A percentile compares a stretch with the other conserved stretches of the same genome.
Evolutionary conservation across 345 rosid species (phyloP).

Genomic region (Hibiscus trionum): DNA sequence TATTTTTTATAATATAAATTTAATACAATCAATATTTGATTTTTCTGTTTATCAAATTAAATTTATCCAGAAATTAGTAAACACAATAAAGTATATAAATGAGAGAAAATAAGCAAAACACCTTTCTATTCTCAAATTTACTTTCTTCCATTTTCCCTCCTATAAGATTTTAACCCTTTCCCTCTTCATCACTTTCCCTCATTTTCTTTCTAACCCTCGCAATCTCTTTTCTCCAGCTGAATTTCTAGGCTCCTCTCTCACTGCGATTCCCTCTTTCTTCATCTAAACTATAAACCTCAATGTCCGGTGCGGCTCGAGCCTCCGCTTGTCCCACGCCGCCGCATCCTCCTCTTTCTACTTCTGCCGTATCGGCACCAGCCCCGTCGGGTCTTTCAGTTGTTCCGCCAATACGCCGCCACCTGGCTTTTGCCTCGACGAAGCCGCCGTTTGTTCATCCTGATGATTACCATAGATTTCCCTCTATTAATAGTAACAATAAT

Average conservation of each 20-base stretch:
- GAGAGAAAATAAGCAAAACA: background rate
- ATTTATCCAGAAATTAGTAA: too few species aligned
- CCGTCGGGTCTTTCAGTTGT: constrained; percentile 42
- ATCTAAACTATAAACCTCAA: constrained; percentile 7
- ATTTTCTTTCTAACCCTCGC: constrained; percentile 21
- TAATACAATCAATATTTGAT: too few species aligned
- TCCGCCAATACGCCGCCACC: constrained; percentile 68
- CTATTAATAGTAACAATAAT: constrained; percentile 12
- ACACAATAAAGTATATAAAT: background rate
- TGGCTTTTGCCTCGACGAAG: constrained; percentile 62
- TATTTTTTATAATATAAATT: too few species aligned
- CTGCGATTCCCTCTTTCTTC: background rate
- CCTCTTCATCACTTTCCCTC: constrained; percentile 12
- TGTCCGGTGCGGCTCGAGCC: constrained; percentile 56
- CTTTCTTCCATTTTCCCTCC: constrained; percentile 40
- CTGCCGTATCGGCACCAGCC: constrained; percentile 13
- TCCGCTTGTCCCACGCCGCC: constrained; percentile 32
- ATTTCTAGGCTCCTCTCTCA: background rate
- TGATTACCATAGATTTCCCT: constrained; percentile 60
- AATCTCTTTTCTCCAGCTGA: constrained; percentile 12
- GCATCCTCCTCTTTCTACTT: constrained; percentile 26
- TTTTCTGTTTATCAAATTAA: too few species aligned
- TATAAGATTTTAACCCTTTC: constrained; percentile 23
- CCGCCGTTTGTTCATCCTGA: constrained; percentile 67
- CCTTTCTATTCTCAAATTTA: background rate